Conservation (phyloP, 2,329 filamentous ascomycete species). For the Microcyclospora tardicrescens region DNA sequence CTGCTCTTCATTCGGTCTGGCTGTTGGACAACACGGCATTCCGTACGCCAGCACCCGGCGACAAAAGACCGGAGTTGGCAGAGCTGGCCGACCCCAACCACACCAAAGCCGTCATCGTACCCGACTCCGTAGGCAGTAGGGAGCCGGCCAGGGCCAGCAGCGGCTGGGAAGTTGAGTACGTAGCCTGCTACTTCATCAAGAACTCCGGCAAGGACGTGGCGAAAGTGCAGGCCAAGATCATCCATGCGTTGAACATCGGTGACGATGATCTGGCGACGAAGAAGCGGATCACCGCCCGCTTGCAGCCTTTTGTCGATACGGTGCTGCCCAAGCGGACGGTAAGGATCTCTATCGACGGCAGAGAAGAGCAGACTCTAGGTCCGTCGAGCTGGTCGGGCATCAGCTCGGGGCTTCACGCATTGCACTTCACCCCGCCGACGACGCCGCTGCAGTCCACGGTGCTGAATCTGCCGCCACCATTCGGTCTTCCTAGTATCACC, state of each 20-base stretch:
- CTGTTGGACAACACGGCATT: slow-evolving; percentile 82
- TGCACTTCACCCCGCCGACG: slow-evolving; percentile 15
- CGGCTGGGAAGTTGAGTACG: slow-evolving; percentile 68
- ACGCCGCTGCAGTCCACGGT: slow-evolving; percentile 11
- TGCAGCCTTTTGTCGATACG: slow-evolving; percentile 67
- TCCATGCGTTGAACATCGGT: slow-evolving; percentile 53
- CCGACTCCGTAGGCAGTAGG: slow-evolving; percentile 18
- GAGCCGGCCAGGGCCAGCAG: slow-evolving; percentile 15
- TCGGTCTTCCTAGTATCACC: slow-evolving; percentile 48
- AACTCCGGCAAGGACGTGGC: slow-evolving; percentile 54
- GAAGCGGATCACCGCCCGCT: slow-evolving; percentile 53
- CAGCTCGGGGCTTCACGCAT: slow-evolving; percentile 16
- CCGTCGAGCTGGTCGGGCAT: slow-evolving; percentile 22
- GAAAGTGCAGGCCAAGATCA: slow-evolving; percentile 56
- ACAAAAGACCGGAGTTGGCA: slow-evolving; percentile 10
- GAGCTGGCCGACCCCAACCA: slow-evolving; percentile 8
- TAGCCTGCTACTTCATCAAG: slow-evolving; percentile 68
- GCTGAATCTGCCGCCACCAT: slow-evolving; percentile 22
- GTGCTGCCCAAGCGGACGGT: slow-evolving; percentile 59
- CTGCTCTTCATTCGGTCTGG: slow-evolving; percentile 65
- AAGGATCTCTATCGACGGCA: slow-evolving; percentile 44
- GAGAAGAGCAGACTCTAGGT: slow-evolving; percentile 23
- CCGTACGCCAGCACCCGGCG: slow-evolving; percentile 28
- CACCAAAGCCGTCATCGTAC: slow-evolving; percentile 12
- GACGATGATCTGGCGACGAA: slow-evolving; percentile 36